Evolutionary conservation across 768 basidiomycete genomes (phyloP).

Genomic region (Coprinellus micaceus): DNA sequence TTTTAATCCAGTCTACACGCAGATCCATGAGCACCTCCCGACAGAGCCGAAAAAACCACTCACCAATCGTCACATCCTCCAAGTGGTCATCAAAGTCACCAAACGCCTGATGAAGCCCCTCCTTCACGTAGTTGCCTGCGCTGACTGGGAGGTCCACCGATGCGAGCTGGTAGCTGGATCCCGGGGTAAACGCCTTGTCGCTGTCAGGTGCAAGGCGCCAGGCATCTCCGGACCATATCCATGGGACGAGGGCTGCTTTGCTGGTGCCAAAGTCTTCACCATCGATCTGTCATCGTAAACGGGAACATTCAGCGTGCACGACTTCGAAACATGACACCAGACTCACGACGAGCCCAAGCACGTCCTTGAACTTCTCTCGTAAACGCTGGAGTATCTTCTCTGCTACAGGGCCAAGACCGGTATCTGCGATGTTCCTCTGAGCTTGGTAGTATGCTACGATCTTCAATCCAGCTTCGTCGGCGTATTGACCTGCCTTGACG

Average conservation of each 20-base stretch:
- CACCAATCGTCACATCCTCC: conserved; percentile 63
- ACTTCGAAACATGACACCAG: neutral
- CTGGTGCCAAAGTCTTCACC: conserved; percentile 52
- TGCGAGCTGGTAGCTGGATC: conserved; percentile 45
- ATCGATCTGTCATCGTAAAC: conserved; percentile 35
- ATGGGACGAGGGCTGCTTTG: conserved; percentile 56
- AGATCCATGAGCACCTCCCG: conserved; percentile 4
- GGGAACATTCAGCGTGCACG: conserved; percentile 3
- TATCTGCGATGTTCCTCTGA: conserved; percentile 59
- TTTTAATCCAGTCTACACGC: conserved; percentile 42
- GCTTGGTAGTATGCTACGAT: conserved; percentile 79
- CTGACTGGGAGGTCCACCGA: conserved; percentile 42
- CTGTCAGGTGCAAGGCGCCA: conserved; percentile 48
- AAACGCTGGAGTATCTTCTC: conserved; percentile 60
- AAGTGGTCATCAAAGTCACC: conserved; percentile 84
- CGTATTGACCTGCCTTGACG: conserved; percentile 55
- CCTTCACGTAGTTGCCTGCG: conserved; percentile 48
- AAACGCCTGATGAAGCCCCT: conserved; percentile 54
- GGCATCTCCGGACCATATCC: conserved; percentile 36
- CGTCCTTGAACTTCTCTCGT: conserved; percentile 48
- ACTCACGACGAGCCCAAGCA: conserved; percentile 70
- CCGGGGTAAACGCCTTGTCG: conserved; percentile 40
- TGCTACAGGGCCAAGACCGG: conserved; percentile 58
- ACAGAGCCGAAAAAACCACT: conserved; percentile 20
- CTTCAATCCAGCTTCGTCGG: conserved; percentile 46